These are phyloP conservation scores for Exidia glandulosa DNA, from an alignment of 768 basidiomycete species.

Conservation along the genomic window DNA sequence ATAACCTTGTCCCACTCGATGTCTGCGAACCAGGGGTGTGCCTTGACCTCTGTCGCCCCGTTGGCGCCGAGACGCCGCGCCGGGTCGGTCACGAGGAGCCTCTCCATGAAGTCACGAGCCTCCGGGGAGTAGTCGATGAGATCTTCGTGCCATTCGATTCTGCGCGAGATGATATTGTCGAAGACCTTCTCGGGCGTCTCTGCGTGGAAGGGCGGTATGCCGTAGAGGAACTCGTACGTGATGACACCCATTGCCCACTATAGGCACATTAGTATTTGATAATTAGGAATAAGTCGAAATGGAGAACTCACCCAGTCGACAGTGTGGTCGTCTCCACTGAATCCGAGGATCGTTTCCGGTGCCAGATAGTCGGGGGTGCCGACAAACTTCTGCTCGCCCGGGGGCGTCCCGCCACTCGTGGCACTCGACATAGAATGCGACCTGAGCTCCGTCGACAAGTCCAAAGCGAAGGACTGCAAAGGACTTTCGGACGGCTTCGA, in stretches of 20 bases:
- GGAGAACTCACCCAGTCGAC: conserved; percentile 83
- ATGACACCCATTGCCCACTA: conserved; percentile 99
- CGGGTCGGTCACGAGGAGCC: conserved; percentile 74
- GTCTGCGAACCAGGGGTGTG: conserved; percentile 78
- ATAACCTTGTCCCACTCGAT: conserved; percentile 93
- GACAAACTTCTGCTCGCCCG: conserved; percentile 86
- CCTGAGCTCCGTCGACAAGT: conserved; percentile 70
- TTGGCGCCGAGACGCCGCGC: conserved; percentile 67
- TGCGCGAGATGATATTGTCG: conserved; percentile 92
- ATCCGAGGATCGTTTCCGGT: conserved; percentile 88
- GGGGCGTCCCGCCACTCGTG: conserved; percentile 50
- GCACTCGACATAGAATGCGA: conserved; percentile 52
- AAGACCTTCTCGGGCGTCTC: conserved; percentile 96
- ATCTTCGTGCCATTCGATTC: conserved; percentile 93
- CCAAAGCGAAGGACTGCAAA: conserved; percentile 76
- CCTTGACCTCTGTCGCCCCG: conserved; percentile 88
- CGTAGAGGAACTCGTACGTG: conserved; percentile 95
- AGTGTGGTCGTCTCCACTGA: conserved; percentile 86
- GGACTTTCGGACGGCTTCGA: conserved; percentile 56
- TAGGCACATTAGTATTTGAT: conserved; percentile 9
- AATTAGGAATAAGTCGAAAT: conserved; percentile 7
- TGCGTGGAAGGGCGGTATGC: conserved; percentile 94
- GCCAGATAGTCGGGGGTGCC: conserved; percentile 97
- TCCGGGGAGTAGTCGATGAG: conserved; percentile 79
- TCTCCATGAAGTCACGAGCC: conserved; percentile 81